These are phyloP conservation scores for Xylaria arbuscula DNA, from an alignment of 2,329 filamentous ascomycete species.

Conservation along the genomic window DNA sequence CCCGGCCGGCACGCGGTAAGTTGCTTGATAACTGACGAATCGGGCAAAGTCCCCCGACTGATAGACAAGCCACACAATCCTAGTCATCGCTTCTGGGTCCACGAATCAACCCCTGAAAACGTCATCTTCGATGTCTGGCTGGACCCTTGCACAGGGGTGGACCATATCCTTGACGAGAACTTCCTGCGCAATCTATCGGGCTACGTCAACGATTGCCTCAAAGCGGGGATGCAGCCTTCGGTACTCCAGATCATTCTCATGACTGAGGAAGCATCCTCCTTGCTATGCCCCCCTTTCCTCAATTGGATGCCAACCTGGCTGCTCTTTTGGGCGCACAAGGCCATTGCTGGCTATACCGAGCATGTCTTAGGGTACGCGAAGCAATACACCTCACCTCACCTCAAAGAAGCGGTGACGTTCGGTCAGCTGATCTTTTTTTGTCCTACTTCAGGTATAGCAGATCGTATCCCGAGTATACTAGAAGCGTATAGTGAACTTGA, in stretches of 20 bases:
- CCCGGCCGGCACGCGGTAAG: not conserved
- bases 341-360: too few relatives aligned
- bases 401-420: too few relatives aligned
- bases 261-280: not conserved
- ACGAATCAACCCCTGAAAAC: not conserved
- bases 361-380: too few relatives aligned
- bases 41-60: not conserved
- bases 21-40: too few relatives aligned
- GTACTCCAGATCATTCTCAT: not conserved
- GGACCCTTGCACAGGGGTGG: not conserved
- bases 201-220: conserved; percentile 1
- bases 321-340: too few relatives aligned
- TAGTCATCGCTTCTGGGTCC: conserved; percentile 20
- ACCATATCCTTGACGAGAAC: conserved; percentile 7
- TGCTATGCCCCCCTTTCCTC: not conserved
- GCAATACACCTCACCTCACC: too few relatives aligned
- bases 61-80: not conserved
- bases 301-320: conserved; percentile 10
- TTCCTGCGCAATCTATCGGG: conserved; percentile 6
- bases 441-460: too few relatives aligned
- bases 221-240: not conserved
- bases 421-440: too few relatives aligned
- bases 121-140: conserved; percentile 6
- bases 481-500: too few relatives aligned
- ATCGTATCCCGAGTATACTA: too few relatives aligned